Evolutionary conservation across 192 early-diverging fungal species (phyloP), one percentile per base, ranked within the genome.

Genomic region (Chytriomyces sp.): DNA sequence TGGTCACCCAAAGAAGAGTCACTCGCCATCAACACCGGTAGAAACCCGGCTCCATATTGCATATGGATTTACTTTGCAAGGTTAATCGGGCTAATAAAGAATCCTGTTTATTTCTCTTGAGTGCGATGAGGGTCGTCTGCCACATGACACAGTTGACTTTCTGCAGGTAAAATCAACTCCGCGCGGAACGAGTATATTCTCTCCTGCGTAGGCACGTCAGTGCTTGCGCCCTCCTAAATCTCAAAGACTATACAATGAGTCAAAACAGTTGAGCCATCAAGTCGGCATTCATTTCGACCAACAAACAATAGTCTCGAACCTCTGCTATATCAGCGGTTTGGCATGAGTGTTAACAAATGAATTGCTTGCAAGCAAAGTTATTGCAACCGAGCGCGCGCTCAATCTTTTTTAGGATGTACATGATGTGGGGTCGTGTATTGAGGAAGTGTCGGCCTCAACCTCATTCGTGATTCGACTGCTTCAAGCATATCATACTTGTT

Each of bases 161-260:
- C 97, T 5, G 97, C 98, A 62, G 98, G 92, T 52, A 95, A 95
- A 33, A 95, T 90, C 77, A 99, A 99, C 71, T 94, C 90, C 55
- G 96, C 95, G n/a, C 95, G 94, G 34, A 95, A 86, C 30, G 85
- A 82, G 79, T 94, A 92, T 95, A 96, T 98, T 79, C 95, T 89
- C 79, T 97, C 95, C 80, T 83, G 70, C 10, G 49, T 72, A 30
- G n/a, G n/a, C n/a, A n/a, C n/a, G n/a, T n/a, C n/a, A n/a, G n/a
- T n/a, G n/a, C n/a, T n/a, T n/a, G n/a, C n/a, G n/a, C n/a, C n/a
- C n/a, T n/a, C n/a, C n/a, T n/a, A 8, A 8, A 26, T 26, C 26
- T 12, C n/a, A n/a, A n/a, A n/a, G n/a, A 59, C 77, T 14, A 40
- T 74, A 79, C 78, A 98, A 92, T 71, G 95, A 93, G 74, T 98